Conservation (phyloP, 2,329 filamentous ascomycete species). For the Cryphonectria carpinicola region DNA sequence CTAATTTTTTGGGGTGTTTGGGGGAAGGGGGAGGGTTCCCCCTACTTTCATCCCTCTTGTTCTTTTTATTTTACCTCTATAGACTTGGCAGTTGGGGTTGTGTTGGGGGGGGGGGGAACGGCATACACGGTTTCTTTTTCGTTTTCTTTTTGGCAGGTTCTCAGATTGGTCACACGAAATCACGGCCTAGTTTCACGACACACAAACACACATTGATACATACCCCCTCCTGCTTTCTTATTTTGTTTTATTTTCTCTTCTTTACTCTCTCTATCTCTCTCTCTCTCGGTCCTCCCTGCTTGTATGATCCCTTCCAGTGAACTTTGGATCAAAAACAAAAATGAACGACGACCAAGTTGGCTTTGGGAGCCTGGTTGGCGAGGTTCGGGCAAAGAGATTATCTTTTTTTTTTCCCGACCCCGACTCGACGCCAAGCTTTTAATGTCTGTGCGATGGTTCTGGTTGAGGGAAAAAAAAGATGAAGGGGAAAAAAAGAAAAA, state of each 20-base stretch:
- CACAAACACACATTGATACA: constrained; percentile 7
- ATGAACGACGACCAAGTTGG: constrained; percentile 11
- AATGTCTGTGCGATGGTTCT: constrained; percentile 20
- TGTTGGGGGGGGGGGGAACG: constrained; percentile 16
- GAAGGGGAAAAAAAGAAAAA: background rate
- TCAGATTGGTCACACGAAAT: constrained; percentile 22
- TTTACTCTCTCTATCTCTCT: background rate
- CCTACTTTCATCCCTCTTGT: constrained; percentile 17
- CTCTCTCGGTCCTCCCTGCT: background rate
- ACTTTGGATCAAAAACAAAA: background rate
- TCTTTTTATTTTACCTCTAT: constrained; percentile 15
- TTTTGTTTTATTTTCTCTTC: background rate
- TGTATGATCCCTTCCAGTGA: constrained; percentile 10
- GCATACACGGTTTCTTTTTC: constrained; percentile 9
- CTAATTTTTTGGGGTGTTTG: constrained; percentile 6
- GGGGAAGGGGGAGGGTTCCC: background rate
- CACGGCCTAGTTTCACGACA: constrained; percentile 24
- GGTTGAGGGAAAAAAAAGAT: background rate
- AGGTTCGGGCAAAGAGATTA: constrained; percentile 14
- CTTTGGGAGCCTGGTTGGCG: constrained; percentile 15
- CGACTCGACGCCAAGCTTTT: constrained; percentile 14
- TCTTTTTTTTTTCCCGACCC: background rate
- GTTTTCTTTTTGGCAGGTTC: background rate
- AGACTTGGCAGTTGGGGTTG: constrained; percentile 21
- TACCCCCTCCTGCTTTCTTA: background rate